Evolutionary conservation across 257 asterid genomes (phyloP).

Genomic region (Euphrasia confusa): DNA sequence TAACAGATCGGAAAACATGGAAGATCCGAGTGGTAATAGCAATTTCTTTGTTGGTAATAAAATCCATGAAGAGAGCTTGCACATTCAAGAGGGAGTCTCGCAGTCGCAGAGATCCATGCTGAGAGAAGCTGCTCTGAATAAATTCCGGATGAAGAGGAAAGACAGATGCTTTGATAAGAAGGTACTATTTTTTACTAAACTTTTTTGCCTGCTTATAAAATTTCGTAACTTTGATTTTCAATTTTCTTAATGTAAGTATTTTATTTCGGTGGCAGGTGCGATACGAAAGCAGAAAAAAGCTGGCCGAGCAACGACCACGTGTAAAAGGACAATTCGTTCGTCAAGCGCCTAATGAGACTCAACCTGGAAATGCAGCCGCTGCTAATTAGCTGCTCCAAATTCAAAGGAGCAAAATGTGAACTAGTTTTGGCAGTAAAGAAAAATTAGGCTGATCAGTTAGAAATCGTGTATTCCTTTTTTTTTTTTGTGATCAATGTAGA

Average conservation of each 20-base stretch:
- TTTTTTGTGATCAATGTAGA: too few species aligned
- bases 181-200: constrained; percentile 33
- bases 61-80: constrained; percentile 38
- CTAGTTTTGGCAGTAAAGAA: constrained; percentile 29
- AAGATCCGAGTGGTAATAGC: constrained; percentile 49
- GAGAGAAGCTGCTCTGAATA: constrained; percentile 88
- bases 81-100: constrained; percentile 41
- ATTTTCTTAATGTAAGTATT: background rate
- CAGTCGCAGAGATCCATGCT: constrained; percentile 45
- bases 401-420: constrained; percentile 18
- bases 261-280: constrained; percentile 54
- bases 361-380: constrained; percentile 36
- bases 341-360: constrained; percentile 43
- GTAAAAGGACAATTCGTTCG: constrained; percentile 97
- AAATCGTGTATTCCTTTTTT: background rate
- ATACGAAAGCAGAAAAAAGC: constrained; percentile 89
- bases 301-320: constrained; percentile 96
- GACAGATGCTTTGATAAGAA: constrained; percentile 96
- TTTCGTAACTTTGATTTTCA: background rate
- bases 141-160: constrained; percentile 81
- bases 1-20: constrained; percentile 35
- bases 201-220: too few species aligned
- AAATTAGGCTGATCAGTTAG: constrained; percentile 29
- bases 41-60: constrained; percentile 44
- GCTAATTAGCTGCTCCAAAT: constrained; percentile 30